Evolutionary conservation across 345 rosid genomes (phyloP), one percentile per base, ranked within the genome.

Genomic region (Cardamine resedifolia): DNA sequence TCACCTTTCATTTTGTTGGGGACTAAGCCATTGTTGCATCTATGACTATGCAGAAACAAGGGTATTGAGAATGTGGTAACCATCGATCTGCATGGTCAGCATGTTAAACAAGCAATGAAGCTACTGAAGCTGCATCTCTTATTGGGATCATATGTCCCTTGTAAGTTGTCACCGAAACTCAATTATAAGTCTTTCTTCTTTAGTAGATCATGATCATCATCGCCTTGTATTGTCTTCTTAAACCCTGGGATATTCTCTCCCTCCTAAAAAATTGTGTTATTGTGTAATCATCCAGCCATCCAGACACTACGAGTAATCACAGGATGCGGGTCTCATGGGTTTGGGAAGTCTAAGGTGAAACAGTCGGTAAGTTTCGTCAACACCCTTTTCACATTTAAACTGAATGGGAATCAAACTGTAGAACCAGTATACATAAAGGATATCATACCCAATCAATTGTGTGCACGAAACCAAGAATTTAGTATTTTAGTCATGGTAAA

Each of bases 61-160:
- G 88, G 33, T 52, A 83, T 91, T 64, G 91, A 89, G 79, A 94
- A 94, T 71, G 79, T 85, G 61, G 71, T 91, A 79, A 91, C 96
- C 70, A 94, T 94, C 65, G 98, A 94, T 82, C 80, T 94, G 74
- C 98, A 94, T 55, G 98, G 98, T 47, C 98, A 94, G 73, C 97
- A 91, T 78, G 95, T 91, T 52, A 89, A 94, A 77, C 87, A 82
- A 78, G 96, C 97, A 56, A 88, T 89, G 91, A 81, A 69, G 78
- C 79, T 89, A 64, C 75, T 94, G 69, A 94, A 94, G 79, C 67
- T 85, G 51, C 92, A 89, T 78, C 90, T 94, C 64, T 72, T 91
- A 48, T 68, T 89, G 21, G 96, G 87, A 76, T 72, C 84, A 30
- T 87, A 85, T 53, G 83, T 75, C 20, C 85, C 83, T 26, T 91